Percentiles rank a stretch among this genome's conserved stretches.
Evolutionary conservation across 768 basidiomycete genomes (phyloP).

Genomic region (Pleurotus tuber-regium): DNA sequence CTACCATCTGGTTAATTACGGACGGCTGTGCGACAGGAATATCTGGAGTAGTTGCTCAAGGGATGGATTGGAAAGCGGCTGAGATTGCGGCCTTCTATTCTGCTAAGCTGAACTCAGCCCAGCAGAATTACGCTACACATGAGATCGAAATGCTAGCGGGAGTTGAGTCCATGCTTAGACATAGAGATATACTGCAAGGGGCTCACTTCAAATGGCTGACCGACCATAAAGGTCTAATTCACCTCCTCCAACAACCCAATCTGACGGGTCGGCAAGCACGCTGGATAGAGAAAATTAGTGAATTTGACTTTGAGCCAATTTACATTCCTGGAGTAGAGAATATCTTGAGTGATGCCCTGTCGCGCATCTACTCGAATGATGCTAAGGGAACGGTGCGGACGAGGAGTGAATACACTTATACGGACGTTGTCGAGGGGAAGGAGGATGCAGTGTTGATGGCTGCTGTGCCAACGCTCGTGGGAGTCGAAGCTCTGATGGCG

Average conservation of each 20-base stretch:
- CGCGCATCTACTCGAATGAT: slow-evolving; percentile 16
- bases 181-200: slow-evolving; percentile 9
- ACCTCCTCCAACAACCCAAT: slow-evolving; percentile 9
- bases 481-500: slow-evolving; percentile 13
- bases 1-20: slow-evolving; percentile 16
- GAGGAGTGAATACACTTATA: slow-evolving; percentile 14
- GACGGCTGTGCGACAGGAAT: slow-evolving; percentile 20
- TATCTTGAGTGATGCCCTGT: too few relatives aligned
- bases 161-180: slow-evolving; percentile 11
- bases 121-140: slow-evolving; percentile 27
- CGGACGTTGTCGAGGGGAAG: not conserved
- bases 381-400: slow-evolving; percentile 13
- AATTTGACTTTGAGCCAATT: slow-evolving; percentile 17
- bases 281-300: slow-evolving; percentile 13
- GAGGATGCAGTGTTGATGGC: not conserved
- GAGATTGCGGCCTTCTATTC: slow-evolving; percentile 26
- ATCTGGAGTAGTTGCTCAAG: slow-evolving; percentile 12
- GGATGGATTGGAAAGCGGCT: slow-evolving; percentile 18
- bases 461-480: slow-evolving; percentile 11
- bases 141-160: slow-evolving; percentile 19
- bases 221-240: slow-evolving; percentile 11
- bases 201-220: slow-evolving; percentile 12
- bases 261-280: slow-evolving; percentile 10
- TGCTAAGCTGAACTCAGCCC: slow-evolving; percentile 17
- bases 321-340: slow-evolving; percentile 17